Conservation (phyloP, 352 stramenopile species). For the Blastocystis hominis region DNA sequence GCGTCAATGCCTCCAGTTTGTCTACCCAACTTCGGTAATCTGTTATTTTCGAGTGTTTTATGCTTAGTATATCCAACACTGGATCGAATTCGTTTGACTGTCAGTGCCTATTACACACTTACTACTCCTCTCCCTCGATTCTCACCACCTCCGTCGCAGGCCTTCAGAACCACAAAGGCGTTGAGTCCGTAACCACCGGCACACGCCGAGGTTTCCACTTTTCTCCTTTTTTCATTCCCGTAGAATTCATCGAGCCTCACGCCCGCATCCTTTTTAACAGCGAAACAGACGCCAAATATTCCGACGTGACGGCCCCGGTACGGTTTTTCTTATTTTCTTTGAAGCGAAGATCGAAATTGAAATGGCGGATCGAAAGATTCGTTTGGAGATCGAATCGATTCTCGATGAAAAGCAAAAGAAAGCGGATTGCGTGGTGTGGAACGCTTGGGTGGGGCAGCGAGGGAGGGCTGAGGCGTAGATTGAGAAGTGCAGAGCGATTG, state of each 20-base stretch:
- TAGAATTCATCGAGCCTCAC: background rate
- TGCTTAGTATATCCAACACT: background rate
- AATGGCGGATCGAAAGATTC: background rate
- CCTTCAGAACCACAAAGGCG: background rate
- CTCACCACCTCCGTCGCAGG: background rate
- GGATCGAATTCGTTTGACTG: background rate
- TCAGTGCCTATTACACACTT: slow-evolving; percentile 18
- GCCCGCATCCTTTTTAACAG: background rate
- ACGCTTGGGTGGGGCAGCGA: background rate
- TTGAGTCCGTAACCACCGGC: background rate
- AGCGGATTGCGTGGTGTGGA: slow-evolving; percentile 51
- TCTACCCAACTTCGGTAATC: background rate
- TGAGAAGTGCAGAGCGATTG: slow-evolving; percentile 19
- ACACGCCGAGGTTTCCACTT: background rate
- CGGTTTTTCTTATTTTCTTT: background rate
- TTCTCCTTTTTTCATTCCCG: background rate
- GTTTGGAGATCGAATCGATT: background rate
- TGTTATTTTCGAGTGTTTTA: background rate
- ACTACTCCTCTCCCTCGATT: slow-evolving; percentile 27
- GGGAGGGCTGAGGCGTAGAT: background rate
- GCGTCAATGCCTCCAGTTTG: background rate
- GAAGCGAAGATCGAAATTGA: background rate
- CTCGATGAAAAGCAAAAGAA: background rate
- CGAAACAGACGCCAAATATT: slow-evolving; percentile 9
- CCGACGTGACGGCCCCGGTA: background rate